A percentile compares a stretch with the other conserved stretches of the same genome.
Conservation (phyloP, 2,329 filamentous ascomycete genomes). For the Trichophyton mentagrophytes region DNA sequence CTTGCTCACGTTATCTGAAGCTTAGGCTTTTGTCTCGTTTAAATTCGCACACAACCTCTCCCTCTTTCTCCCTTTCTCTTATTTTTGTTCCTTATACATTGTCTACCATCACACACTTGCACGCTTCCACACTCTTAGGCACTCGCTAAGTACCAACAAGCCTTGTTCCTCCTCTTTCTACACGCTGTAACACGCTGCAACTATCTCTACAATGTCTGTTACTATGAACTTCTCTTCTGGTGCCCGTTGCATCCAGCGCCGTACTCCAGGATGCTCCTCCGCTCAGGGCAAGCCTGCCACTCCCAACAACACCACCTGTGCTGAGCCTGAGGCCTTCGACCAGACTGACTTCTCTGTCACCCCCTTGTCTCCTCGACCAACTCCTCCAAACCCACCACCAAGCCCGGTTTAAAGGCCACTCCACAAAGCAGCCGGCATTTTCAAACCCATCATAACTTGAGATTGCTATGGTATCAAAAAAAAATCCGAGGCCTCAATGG, state of each 20-base stretch:
- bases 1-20: not conserved
- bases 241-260: not conserved
- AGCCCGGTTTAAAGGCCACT: conserved; percentile 21
- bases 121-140: not conserved
- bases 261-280: not conserved
- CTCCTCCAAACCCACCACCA: conserved; percentile 29
- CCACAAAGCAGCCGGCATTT: not conserved
- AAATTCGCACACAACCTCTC: not conserved
- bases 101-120: not conserved
- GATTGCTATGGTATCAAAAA: not conserved
- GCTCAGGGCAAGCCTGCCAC: not conserved
- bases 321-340: not conserved
- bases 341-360: conserved; percentile 7
- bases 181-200: not conserved
- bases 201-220: not conserved
- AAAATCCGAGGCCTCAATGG: not conserved
- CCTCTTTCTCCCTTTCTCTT: not conserved
- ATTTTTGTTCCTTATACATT: not conserved
- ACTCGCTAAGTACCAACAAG: not conserved
- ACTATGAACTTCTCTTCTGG: not conserved
- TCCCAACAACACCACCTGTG: not conserved
- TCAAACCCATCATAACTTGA: not conserved
- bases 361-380: conserved; percentile 23
- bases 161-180: not conserved
- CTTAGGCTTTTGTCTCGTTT: not conserved